Evolutionary conservation across 768 basidiomycete species (phyloP), one percentile per base, ranked within the genome.

Genomic region (Amanita thiersii): DNA sequence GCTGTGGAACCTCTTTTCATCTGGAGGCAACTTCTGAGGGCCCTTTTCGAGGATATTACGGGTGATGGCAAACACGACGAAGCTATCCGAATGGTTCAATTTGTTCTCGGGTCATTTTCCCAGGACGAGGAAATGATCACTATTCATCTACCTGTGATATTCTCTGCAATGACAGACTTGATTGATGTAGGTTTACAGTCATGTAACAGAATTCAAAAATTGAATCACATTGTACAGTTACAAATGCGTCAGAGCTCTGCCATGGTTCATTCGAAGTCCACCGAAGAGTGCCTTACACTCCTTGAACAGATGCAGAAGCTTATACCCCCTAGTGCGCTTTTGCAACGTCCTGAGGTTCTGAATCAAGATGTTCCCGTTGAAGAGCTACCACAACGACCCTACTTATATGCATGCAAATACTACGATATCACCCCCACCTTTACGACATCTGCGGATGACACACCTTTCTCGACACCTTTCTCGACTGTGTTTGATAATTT

Each of bases 71-170:
- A 50, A 2, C 50, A 56, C 5, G 54, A 62, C 21, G 79, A 84
- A 68, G 75, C 77, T 6, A 69, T 87, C 29, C 63, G 65, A 9
- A 73, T 97, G 56, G 66, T 81, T 0, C 57, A 67, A 5, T 96
- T 92, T 60, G 66, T 94, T 33, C 62, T 97, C 5, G 66, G 65
- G 19, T 75, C 78, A 1, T 85, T 96, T 54, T 72, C 79, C 1
- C 86, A 89, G 52, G 94, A 98, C 50, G 91, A 97, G 47, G 94
- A 96, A 55, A 75, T 87, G 18, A 79, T 76, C 52, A 73, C 66
- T 2, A 67, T 91, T 20, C 89, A 94, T 58, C 62, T 92, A 8
- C 92, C 94, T 0, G 60, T 91, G 31, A 65, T 90, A 10, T 82
- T 93, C 44, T 66, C 77, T 2, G 79, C 76, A 4, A 64, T 88